Evolutionary conservation across 2,329 filamentous ascomycete species (phyloP).

Genomic region (Penicillium italicum): DNA sequence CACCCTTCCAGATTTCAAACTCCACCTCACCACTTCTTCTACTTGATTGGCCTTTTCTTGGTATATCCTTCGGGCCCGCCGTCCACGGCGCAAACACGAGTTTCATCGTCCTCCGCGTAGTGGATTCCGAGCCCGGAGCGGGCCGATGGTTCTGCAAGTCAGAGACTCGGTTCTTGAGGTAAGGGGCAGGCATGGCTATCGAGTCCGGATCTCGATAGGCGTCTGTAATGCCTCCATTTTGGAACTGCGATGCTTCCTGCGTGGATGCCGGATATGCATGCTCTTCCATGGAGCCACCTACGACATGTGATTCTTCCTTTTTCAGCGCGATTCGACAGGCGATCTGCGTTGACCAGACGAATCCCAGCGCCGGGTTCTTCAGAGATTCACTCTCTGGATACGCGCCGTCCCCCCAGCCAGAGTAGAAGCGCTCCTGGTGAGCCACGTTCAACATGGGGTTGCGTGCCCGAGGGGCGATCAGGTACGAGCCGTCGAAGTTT

Average conservation of each 20-base stretch:
- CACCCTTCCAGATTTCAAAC: slow-evolving; percentile 71
- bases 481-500: slow-evolving; percentile 32
- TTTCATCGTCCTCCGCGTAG: slow-evolving; percentile 71
- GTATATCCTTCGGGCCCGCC: slow-evolving; percentile 49
- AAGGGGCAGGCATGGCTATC: slow-evolving; percentile 5
- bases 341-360: slow-evolving; percentile 90
- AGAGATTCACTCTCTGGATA: slow-evolving; percentile 35
- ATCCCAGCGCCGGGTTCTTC: slow-evolving; percentile 82
- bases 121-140: slow-evolving; percentile 2
- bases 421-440: slow-evolving; percentile 95
- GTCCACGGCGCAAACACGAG: slow-evolving; percentile 85
- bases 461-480: slow-evolving; percentile 38
- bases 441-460: slow-evolving; percentile 61
- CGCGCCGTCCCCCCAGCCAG: slow-evolving; percentile 79
- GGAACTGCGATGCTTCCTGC: background rate
- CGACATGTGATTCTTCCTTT: slow-evolving; percentile 58
- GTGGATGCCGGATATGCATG: slow-evolving; percentile 2
- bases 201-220: background rate
- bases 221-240: background rate
- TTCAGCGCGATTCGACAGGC: slow-evolving; percentile 76
- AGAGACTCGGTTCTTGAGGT: background rate
- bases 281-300: slow-evolving; percentile 18
- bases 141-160: background rate
- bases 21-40: slow-evolving; percentile 47
- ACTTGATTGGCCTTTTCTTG: slow-evolving; percentile 42